A percentile compares a stretch with the other conserved stretches of the same genome.
Evolutionary conservation across 257 asterid species (phyloP).

Genomic region (Misopates orontium): DNA sequence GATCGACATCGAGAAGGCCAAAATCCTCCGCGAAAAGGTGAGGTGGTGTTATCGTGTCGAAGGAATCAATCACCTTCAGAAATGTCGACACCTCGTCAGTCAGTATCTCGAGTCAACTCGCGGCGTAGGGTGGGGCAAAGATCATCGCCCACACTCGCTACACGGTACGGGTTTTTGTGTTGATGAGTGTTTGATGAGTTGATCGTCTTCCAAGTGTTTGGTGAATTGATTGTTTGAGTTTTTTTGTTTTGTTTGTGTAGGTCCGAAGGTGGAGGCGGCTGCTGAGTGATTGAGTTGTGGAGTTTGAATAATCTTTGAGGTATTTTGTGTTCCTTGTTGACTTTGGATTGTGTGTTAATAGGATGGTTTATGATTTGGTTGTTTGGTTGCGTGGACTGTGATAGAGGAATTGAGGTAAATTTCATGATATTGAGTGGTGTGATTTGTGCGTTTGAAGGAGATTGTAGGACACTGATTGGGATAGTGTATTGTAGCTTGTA

Average conservation of each 20-base stretch:
- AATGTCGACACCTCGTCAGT: slow-evolving; percentile 89
- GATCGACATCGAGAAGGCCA: slow-evolving; percentile 97
- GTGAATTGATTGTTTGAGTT: neutral
- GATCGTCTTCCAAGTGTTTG: neutral
- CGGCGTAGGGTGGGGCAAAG: slow-evolving; percentile 97
- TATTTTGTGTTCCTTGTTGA: neutral
- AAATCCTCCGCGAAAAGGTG: slow-evolving; percentile 82
- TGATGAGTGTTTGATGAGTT: neutral
- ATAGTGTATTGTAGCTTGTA: neutral
- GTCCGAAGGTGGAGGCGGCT: slow-evolving; percentile 49
- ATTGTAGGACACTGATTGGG: neutral
- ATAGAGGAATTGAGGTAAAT: neutral
- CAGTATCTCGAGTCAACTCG: slow-evolving; percentile 94
- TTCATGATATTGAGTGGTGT: neutral
- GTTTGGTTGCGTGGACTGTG: neutral
- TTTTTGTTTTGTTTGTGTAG: slow-evolving; percentile 25
- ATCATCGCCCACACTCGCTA: slow-evolving; percentile 74
- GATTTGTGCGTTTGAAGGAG: neutral
- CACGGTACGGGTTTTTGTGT: slow-evolving; percentile 53
- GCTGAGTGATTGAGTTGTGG: slow-evolving; percentile 32
- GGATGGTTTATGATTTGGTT: neutral
- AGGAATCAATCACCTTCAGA: slow-evolving; percentile 89
- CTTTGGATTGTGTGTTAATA: neutral
- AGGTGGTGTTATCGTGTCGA: slow-evolving; percentile 94
- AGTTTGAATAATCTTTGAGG: slow-evolving; percentile 34